Evolutionary conservation across 108 stramenopile species (phyloP).

Genomic region (Stephanodiscus triporus): DNA sequence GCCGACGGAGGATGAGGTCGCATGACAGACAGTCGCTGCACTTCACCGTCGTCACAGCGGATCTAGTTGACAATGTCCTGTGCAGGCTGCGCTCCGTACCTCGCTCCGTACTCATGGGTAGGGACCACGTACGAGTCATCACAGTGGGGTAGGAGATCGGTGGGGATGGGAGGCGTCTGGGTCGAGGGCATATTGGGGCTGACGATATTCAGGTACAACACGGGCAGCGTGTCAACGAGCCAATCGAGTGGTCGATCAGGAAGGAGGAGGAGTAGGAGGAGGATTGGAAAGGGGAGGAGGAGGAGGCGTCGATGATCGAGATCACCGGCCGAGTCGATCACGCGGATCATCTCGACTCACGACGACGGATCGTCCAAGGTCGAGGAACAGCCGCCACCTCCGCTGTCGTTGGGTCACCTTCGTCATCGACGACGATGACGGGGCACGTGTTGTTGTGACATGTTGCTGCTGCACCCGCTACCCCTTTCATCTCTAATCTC

Average conservation of each 20-base stretch:
- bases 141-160: conserved; percentile 79
- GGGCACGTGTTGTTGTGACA: too few species aligned
- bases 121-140: conserved; percentile 55
- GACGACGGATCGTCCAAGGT: too few species aligned
- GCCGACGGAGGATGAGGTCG: conserved; percentile 25
- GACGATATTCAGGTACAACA: conserved; percentile 77
- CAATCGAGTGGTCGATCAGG: too few species aligned
- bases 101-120: conserved; percentile 64
- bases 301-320: too few species aligned
- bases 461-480: too few species aligned
- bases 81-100: conserved; percentile 58
- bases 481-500: too few species aligned
- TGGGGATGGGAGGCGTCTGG: conserved; percentile 68
- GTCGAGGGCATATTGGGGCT: conserved; percentile 76
- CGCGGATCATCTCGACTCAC: too few species aligned
- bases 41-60: conserved; percentile 81
- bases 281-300: too few species aligned
- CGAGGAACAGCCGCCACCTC: too few species aligned
- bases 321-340: conserved; percentile 26
- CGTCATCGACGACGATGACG: too few species aligned
- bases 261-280: too few species aligned
- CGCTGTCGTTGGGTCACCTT: too few species aligned
- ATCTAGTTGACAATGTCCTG: conserved; percentile 79
- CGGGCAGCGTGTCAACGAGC: conserved; percentile 54
- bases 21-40: conserved; percentile 19